Evolutionary conservation across 306 rosid species (phyloP).

Genomic region (Sindora glabra): DNA sequence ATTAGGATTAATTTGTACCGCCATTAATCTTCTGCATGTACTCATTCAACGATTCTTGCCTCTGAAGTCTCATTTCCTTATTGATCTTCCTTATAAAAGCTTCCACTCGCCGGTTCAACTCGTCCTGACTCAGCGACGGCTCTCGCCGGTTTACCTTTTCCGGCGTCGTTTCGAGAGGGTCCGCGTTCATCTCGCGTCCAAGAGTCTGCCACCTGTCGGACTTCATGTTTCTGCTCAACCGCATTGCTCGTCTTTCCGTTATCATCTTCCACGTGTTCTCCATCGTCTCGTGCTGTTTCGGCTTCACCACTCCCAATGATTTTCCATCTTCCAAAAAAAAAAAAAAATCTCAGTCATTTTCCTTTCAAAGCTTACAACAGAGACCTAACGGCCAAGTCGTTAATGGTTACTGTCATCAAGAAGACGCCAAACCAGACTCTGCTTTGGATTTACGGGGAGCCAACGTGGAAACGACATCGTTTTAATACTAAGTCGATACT

Average conservation of each 20-base stretch:
- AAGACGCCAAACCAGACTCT: conserved; percentile 15
- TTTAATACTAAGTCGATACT: background rate
- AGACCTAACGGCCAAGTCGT: too few species aligned
- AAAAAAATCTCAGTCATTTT: background rate
- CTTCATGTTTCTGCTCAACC: conserved; percentile 58
- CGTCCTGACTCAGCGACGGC: conserved; percentile 80
- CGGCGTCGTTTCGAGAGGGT: background rate
- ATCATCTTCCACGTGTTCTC: conserved; percentile 91
- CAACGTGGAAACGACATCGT: conserved; percentile 3
- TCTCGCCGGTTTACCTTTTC: conserved; percentile 54
- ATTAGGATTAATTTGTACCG: background rate
- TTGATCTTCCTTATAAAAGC: conserved; percentile 68
- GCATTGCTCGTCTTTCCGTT: conserved; percentile 67
- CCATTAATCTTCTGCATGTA: conserved; percentile 43
- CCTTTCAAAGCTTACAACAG: background rate
- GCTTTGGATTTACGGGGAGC: conserved; percentile 1
- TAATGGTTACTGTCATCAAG: too few species aligned
- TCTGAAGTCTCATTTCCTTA: conserved; percentile 73
- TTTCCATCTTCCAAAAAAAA: conserved; percentile 39
- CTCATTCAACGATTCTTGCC: conserved; percentile 57
- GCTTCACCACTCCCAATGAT: conserved; percentile 30
- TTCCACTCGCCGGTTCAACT: conserved; percentile 84
- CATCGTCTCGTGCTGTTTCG: conserved; percentile 59
- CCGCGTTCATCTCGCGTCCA: conserved; percentile 8
- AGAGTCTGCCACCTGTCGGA: conserved; percentile 51